phyloP scores from a whole-genome alignment of 2,329 filamentous ascomycete species.

The Penicillium sp. region DNA sequence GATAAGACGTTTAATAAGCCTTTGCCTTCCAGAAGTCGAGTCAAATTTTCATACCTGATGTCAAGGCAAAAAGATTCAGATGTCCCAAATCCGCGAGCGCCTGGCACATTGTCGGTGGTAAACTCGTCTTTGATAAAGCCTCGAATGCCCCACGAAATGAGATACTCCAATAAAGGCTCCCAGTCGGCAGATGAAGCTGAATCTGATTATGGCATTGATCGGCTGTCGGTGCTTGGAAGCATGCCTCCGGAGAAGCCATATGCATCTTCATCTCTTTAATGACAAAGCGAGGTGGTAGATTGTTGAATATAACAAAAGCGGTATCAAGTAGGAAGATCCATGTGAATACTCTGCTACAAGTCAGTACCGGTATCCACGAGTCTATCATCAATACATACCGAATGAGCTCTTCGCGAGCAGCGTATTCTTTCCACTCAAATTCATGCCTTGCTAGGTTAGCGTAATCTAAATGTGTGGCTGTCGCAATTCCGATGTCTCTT shows the following conservation, averaged over 20 bases:
- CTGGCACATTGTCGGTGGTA: conserved; percentile 6
- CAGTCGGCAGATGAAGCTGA: conserved; percentile 11
- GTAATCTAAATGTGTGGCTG: conserved; percentile 29
- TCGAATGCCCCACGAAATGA: conserved; percentile 22
- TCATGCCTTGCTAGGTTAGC: conserved; percentile 23
- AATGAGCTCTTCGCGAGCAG: conserved; percentile 36
- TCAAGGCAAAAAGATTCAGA: conserved; percentile 27
- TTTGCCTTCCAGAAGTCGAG: background rate
- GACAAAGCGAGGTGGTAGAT: conserved; percentile 41
- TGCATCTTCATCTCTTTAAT: conserved; percentile 42
- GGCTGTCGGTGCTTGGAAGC: conserved; percentile 37
- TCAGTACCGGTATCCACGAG: background rate
- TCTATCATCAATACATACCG: conserved; percentile 12
- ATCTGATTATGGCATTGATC: conserved; percentile 29
- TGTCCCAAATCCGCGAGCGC: conserved; percentile 20
- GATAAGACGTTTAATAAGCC: background rate
- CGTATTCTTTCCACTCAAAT: conserved; percentile 36
- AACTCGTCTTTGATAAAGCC: conserved; percentile 15
- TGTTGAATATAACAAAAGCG: conserved; percentile 44
- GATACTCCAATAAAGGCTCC: conserved; percentile 18
- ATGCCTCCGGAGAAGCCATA: conserved; percentile 35
- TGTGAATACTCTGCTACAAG: conserved; percentile 20
- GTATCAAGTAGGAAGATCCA: conserved; percentile 42
- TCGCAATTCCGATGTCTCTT: conserved; percentile 31
- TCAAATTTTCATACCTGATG: conserved; percentile 18